phyloP scores from a whole-genome alignment of 2,329 filamentous ascomycete species.

The Botrytis porri region DNA sequence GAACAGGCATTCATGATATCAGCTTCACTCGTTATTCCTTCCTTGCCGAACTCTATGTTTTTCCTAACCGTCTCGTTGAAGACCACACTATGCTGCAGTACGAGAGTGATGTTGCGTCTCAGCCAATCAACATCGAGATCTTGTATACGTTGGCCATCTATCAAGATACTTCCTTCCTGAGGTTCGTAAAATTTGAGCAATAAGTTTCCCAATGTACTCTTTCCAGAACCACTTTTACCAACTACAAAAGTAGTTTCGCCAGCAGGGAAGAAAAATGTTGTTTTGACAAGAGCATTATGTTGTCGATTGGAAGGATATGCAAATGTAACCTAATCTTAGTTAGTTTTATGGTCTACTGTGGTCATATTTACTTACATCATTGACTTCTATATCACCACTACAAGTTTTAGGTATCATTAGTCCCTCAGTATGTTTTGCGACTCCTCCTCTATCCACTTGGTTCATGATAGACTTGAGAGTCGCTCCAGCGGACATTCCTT shows the following conservation, averaged over 20 bases:
- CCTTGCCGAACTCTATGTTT: conserved; percentile 74
- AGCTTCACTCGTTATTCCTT: conserved; percentile 48
- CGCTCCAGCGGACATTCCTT: conserved; percentile 71
- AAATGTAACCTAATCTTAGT: conserved; percentile 64
- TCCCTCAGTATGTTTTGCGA: conserved; percentile 37
- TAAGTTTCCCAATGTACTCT: conserved; percentile 82
- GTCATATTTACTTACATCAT: conserved; percentile 51
- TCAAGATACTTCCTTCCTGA: conserved; percentile 58
- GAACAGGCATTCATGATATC: conserved; percentile 62
- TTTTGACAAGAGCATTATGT: conserved; percentile 56
- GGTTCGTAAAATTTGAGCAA: conserved; percentile 75
- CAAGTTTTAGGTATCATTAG: conserved; percentile 45
- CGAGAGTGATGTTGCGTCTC: conserved; percentile 70
- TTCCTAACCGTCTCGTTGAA: conserved; percentile 77
- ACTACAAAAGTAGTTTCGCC: conserved; percentile 77
- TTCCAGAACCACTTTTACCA: conserved; percentile 85
- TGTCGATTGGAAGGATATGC: conserved; percentile 71
- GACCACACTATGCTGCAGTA: conserved; percentile 78
- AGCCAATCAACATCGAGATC: conserved; percentile 68
- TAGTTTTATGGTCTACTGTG: conserved; percentile 3
- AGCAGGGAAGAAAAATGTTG: conserved; percentile 67
- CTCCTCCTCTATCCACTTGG: conserved; percentile 34
- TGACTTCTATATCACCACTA: conserved; percentile 66
- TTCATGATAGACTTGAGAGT: conserved; percentile 52
- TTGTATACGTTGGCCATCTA: conserved; percentile 65